Conservation (phyloP, 2,329 filamentous ascomycete species). For the Sarocladium oryzae region DNA sequence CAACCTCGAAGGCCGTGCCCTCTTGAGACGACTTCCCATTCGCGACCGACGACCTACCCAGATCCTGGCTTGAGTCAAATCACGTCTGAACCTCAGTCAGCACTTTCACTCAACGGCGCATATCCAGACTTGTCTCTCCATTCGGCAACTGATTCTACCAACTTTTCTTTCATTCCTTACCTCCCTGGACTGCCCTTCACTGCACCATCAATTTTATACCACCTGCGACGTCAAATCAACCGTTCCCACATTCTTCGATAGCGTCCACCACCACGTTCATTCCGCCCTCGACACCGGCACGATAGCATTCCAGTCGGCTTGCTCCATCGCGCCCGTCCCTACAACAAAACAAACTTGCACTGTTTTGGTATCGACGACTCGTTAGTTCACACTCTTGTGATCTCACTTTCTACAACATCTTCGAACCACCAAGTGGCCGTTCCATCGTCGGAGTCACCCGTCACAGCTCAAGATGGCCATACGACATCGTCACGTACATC, state of each 20-base stretch:
- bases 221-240: neutral
- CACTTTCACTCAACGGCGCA: neutral
- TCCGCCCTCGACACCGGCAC: neutral
- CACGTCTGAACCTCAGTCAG: neutral
- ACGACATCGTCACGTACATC: conserved; percentile 5
- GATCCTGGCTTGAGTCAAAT: no score
- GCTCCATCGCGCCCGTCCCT: neutral
- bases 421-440: no score
- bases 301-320: conserved; percentile 1
- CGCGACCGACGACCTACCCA: neutral
- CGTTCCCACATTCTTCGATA: conserved; percentile 2
- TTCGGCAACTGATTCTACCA: conserved; percentile 10
- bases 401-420: neutral
- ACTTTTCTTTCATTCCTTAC: conserved; percentile 7
- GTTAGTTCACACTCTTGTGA: no score
- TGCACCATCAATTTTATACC: neutral
- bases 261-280: conserved; percentile 2
- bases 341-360: neutral
- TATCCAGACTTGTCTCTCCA: conserved; percentile 1
- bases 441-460: no score
- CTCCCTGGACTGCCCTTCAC: neutral
- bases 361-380: neutral
- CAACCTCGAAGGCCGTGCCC: conserved; percentile 9
- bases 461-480: conserved; percentile 7
- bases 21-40: conserved; percentile 9